phyloP scores from a whole-genome alignment of 345 rosid species.

The Stellera chamaejasme region DNA sequence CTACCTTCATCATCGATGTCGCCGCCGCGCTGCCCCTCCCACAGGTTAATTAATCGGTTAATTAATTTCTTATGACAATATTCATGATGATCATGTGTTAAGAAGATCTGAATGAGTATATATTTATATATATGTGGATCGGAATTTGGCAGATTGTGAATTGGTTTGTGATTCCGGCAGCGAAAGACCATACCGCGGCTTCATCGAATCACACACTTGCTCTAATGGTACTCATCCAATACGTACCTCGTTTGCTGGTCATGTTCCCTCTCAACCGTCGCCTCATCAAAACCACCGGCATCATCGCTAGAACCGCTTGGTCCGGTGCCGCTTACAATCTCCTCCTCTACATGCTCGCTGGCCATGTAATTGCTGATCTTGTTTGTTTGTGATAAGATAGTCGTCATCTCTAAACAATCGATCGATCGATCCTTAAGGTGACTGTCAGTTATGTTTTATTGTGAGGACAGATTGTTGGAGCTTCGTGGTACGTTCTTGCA shows the following conservation, averaged over 20 bases:
- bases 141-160: constrained; percentile 49
- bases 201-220: constrained; percentile 63
- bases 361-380: constrained; percentile 45
- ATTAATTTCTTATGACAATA: neutral
- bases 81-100: neutral
- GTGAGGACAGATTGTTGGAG: constrained; percentile 57
- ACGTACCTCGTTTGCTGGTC: constrained; percentile 62
- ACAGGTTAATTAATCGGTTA: constrained; percentile 37
- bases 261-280: constrained; percentile 64
- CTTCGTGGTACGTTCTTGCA: constrained; percentile 71
- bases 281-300: constrained; percentile 78
- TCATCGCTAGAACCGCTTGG: constrained; percentile 83
- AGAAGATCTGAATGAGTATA: neutral
- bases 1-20: constrained; percentile 51
- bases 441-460: neutral
- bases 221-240: constrained; percentile 68
- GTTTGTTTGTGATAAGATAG: neutral
- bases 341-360: constrained; percentile 55
- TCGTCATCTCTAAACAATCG: neutral
- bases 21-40: constrained; percentile 81
- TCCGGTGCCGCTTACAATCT: constrained; percentile 86
- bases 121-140: no score
- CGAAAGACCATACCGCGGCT: constrained; percentile 31
- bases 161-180: constrained; percentile 67
- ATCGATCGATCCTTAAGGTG: neutral